phyloP scores from a whole-genome alignment of 225 moss, liverwort and hornwort genomes.

The Pseudoscleropodium purum region DNA sequence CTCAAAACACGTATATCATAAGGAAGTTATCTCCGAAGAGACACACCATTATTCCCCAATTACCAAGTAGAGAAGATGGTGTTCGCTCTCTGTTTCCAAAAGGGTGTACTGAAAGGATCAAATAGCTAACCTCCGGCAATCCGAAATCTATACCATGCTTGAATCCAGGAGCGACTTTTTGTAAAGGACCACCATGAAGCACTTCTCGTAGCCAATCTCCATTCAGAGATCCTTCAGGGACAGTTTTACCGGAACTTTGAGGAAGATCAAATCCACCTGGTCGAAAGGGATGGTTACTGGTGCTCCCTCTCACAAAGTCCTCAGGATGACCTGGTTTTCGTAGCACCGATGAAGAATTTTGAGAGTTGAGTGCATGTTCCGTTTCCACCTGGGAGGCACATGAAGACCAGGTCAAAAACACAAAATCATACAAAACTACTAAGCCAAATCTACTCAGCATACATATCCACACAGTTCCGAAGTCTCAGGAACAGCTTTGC shows the following conservation, averaged over 20 bases:
- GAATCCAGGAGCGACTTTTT: constrained; percentile 86
- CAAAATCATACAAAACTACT: background rate
- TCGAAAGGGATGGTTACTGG: constrained; percentile 85
- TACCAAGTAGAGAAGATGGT: background rate
- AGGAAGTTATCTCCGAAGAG: background rate
- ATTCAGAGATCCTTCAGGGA: constrained; percentile 67
- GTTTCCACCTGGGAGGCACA: constrained; percentile 59
- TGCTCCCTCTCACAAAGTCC: constrained; percentile 87
- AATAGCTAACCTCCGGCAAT: constrained; percentile 65
- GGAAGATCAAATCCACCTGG: constrained; percentile 92
- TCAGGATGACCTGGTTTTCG: constrained; percentile 87
- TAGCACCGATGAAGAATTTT: constrained; percentile 89
- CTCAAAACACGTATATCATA: background rate
- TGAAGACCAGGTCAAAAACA: background rate
- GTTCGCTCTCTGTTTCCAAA: background rate
- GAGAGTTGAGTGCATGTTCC: constrained; percentile 65
- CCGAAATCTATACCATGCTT: constrained; percentile 91
- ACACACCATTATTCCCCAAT: background rate
- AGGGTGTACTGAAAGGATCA: background rate
- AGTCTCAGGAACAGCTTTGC: background rate
- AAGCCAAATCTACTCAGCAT: background rate
- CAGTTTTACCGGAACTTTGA: constrained; percentile 60
- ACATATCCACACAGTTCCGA: background rate
- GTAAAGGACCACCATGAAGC: constrained; percentile 75
- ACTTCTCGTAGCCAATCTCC: constrained; percentile 87